These are phyloP conservation scores for Rhypophila decipiens DNA, from an alignment of 495 filamentous ascomycete species.

Conservation along the genomic window DNA sequence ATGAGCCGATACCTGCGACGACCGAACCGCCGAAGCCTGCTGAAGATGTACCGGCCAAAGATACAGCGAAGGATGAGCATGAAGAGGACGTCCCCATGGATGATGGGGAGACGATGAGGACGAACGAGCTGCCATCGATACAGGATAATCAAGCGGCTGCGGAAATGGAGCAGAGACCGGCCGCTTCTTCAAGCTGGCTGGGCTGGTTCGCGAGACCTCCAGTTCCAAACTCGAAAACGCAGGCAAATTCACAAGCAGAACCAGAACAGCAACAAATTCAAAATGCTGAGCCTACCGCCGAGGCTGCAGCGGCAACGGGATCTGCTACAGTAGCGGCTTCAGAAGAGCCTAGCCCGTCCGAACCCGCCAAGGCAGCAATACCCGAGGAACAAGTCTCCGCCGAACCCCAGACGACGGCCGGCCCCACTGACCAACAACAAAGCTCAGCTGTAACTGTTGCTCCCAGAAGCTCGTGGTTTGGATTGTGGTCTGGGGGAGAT, in stretches of 20 bases:
- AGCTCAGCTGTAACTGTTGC: constrained; percentile 1
- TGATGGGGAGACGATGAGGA: constrained; percentile 5
- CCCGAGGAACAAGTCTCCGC: constrained; percentile 13
- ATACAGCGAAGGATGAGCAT: constrained; percentile 2
- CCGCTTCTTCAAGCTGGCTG: constrained; percentile 46
- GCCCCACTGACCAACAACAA: constrained; percentile 16
- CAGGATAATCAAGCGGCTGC: background rate
- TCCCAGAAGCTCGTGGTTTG: constrained; percentile 44
- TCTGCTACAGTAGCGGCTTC: constrained; percentile 7
- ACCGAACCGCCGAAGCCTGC: background rate
- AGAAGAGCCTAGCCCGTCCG: constrained; percentile 3
- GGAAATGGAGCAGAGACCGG: constrained; percentile 24
- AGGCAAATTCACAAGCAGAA: too few species aligned
- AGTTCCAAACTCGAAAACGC: too few species aligned
- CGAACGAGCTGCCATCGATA: background rate
- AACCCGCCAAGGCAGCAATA: constrained; percentile 10
- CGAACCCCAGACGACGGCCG: constrained; percentile 16
- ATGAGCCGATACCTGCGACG: background rate
- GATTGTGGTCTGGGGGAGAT: constrained; percentile 34
- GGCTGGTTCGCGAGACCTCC: constrained; percentile 47
- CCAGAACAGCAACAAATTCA: constrained; percentile 18
- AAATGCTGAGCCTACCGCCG: constrained; percentile 13
- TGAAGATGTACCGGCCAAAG: constrained; percentile 2
- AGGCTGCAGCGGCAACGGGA: constrained; percentile 4
- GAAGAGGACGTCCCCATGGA: too few species aligned